A percentile compares a stretch with the other conserved stretches of the same genome.
Evolutionary conservation across 2,329 filamentous ascomycete genomes (phyloP).

Genomic region (Berkeleyomyces basicola): DNA sequence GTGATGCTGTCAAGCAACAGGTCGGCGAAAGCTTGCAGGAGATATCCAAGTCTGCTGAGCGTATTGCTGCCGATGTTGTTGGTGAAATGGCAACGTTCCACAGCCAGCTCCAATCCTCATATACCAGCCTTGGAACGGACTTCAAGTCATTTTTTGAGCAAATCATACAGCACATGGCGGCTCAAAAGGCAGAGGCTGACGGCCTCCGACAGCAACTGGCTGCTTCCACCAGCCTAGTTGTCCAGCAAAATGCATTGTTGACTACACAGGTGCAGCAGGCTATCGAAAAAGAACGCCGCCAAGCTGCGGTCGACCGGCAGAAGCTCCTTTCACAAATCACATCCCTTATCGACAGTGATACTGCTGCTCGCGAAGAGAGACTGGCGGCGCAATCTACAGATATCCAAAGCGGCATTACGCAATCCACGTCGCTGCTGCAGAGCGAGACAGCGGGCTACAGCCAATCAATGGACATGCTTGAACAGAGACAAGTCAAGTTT

Average conservation of each 20-base stretch:
- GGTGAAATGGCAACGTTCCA: conserved; percentile 10
- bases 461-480: conserved; percentile 59
- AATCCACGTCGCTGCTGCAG: conserved; percentile 48
- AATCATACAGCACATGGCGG: conserved; percentile 52
- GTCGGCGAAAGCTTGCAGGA: conserved; percentile 9
- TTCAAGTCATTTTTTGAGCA: conserved; percentile 77
- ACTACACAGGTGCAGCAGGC: conserved; percentile 50
- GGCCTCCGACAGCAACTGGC: conserved; percentile 9
- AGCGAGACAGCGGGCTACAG: conserved; percentile 49
- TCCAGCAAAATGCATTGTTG: conserved; percentile 50
- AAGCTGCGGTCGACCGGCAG: conserved; percentile 49
- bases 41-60: conserved; percentile 7
- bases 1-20: conserved; percentile 60
- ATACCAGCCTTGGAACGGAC: conserved; percentile 66
- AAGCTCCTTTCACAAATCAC: conserved; percentile 45
- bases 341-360: conserved; percentile 17
- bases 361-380: conserved; percentile 4
- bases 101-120: conserved; percentile 59
- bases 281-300: conserved; percentile 61
- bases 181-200: conserved; percentile 11
- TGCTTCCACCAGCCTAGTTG: conserved; percentile 15
- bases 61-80: conserved; percentile 10
- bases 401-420: conserved; percentile 16
- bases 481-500: conserved; percentile 48
- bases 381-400: conserved; percentile 5